Conservation (phyloP, 805 yeast genomes). For the Torulaspora franciscae region DNA sequence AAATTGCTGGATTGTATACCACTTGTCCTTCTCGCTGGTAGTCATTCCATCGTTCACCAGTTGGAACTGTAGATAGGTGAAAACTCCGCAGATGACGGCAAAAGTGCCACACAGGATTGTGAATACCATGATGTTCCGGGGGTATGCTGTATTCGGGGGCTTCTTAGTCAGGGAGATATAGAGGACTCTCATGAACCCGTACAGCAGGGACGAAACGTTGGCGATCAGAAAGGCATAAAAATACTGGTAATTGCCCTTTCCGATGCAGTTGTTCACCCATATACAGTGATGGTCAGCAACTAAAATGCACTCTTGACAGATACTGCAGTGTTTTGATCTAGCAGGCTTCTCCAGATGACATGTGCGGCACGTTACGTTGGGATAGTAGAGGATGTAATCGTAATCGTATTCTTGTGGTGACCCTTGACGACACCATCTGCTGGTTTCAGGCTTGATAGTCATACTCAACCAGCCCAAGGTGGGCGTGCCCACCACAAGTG, state of each 20-base stretch:
- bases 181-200: conserved; percentile 39
- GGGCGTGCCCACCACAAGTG: conserved; percentile 17
- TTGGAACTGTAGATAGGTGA: conserved; percentile 43
- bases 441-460: conserved; percentile 18
- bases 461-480: conserved; percentile 21
- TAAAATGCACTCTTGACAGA: conserved; percentile 59
- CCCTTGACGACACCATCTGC: conserved; percentile 1
- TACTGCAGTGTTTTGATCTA: conserved; percentile 68
- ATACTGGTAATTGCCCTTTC: conserved; percentile 56
- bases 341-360: conserved; percentile 65
- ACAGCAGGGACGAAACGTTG: conserved; percentile 43
- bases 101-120: conserved; percentile 43
- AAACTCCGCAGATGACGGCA: conserved; percentile 42
- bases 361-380: conserved; percentile 46
- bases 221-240: conserved; percentile 52
- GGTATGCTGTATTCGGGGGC: conserved; percentile 6
- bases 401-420: conserved; percentile 29
- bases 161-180: conserved; percentile 9
- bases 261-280: conserved; percentile 73
- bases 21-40: conserved; percentile 67
- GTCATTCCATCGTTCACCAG: conserved; percentile 64
- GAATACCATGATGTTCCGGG: conserved; percentile 35
- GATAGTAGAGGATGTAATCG: conserved; percentile 53
- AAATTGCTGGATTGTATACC: conserved; percentile 58
- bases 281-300: conserved; percentile 71